These are phyloP conservation scores for Colletotrichum sp. DNA, from an alignment of 2,329 filamentous ascomycete genomes.

Conservation along the genomic window DNA sequence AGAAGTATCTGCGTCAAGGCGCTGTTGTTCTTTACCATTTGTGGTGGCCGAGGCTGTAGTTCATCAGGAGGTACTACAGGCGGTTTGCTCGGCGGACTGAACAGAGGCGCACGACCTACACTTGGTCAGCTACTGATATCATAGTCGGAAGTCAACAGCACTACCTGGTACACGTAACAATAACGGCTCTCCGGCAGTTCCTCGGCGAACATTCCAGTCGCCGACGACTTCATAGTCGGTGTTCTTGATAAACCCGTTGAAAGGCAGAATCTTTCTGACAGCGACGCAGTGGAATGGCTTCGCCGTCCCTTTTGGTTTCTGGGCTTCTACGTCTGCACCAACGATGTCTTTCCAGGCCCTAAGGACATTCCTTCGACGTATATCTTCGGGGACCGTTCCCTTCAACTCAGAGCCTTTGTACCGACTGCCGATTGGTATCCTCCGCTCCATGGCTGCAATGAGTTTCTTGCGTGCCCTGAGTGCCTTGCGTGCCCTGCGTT, in stretches of 20 bases:
- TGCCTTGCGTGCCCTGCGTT: background rate
- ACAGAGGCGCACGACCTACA: background rate
- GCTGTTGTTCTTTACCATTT: background rate
- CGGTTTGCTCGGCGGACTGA: background rate
- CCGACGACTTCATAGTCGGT: background rate
- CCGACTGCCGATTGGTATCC: background rate
- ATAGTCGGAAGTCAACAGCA: background rate
- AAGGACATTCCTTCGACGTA: background rate
- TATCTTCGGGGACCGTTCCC: background rate
- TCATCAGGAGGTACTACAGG: background rate
- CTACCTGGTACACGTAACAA: background rate
- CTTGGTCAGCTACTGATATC: background rate
- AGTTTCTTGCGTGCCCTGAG: background rate
- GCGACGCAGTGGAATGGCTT: background rate
- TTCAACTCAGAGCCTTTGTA: background rate
- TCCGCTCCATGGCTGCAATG: background rate
- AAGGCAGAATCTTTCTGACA: background rate
- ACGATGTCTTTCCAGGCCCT: background rate
- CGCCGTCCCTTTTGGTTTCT: background rate
- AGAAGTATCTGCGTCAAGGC: constrained; percentile 30
- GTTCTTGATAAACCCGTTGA: background rate
- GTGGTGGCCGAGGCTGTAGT: rapidly evolving
- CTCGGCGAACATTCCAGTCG: background rate
- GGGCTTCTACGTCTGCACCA: background rate
- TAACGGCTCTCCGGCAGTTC: background rate